These are phyloP conservation scores for Rhizophora apiculata DNA, from an alignment of 345 rosid genomes.

Conservation along the genomic window DNA sequence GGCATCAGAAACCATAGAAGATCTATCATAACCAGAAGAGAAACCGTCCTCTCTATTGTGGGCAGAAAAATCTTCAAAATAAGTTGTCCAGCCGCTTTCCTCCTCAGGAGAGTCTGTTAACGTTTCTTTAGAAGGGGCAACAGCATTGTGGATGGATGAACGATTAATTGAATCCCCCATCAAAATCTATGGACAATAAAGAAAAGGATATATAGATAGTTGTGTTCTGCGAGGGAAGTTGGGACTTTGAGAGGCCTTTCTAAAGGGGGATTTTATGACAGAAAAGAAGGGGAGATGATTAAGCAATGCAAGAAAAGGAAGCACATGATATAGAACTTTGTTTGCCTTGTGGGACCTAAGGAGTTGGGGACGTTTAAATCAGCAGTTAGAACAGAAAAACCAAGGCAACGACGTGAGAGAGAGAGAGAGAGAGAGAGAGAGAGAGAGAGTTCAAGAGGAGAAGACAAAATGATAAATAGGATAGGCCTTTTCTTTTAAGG, in stretches of 20 bases:
- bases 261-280: slow-evolving; percentile 12
- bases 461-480: not conserved
- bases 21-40: slow-evolving; percentile 39
- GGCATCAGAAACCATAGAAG: slow-evolving; percentile 74
- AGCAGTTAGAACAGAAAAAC: slow-evolving; percentile 39
- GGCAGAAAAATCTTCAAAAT: slow-evolving; percentile 62
- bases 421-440: slow-evolving; percentile 17
- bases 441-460: slow-evolving; percentile 34
- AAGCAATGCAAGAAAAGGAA: slow-evolving; percentile 21
- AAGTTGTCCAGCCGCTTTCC: slow-evolving; percentile 82
- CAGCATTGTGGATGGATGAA: slow-evolving; percentile 18
- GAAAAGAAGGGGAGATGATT: slow-evolving; percentile 12
- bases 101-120: slow-evolving; percentile 29
- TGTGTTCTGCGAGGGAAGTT: not conserved
- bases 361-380: slow-evolving; percentile 44
- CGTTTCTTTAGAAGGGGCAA: slow-evolving; percentile 10
- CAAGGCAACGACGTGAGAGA: not conserved
- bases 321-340: slow-evolving; percentile 34
- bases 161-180: slow-evolving; percentile 28
- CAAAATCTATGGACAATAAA: not conserved
- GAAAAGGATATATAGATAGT: no score
- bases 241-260: not conserved
- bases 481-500: slow-evolving; percentile 24
- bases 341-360: slow-evolving; percentile 24
- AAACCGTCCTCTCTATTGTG: slow-evolving; percentile 21